Conservation (phyloP, 1,284 basidiomycete genomes). For the Sporisorium sorghi region DNA sequence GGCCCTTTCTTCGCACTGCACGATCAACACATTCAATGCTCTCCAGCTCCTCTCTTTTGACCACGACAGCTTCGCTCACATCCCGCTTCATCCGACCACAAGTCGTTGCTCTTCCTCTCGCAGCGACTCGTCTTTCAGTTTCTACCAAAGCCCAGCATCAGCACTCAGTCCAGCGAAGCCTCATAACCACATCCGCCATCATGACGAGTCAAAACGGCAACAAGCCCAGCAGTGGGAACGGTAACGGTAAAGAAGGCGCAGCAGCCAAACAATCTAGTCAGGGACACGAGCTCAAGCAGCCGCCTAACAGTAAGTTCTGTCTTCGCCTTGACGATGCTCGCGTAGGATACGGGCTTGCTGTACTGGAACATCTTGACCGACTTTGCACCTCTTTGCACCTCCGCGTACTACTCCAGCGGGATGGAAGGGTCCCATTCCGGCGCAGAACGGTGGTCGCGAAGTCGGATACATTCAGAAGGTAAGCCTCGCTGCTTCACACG, state of each 20-base stretch:
- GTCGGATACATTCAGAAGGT: slow-evolving; percentile 46
- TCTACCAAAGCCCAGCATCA: neutral
- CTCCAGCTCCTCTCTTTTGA: neutral
- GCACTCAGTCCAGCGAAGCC: too few species aligned
- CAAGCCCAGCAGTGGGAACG: neutral
- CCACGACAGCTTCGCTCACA: neutral
- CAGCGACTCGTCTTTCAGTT: neutral
- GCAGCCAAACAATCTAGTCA: slow-evolving; percentile 19
- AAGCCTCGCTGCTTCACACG: neutral
- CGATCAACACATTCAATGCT: neutral
- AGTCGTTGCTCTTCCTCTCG: neutral
- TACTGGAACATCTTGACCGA: neutral
- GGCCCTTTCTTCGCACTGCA: neutral
- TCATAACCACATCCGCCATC: neutral
- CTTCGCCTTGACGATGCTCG: neutral
- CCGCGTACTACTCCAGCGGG: slow-evolving; percentile 22
- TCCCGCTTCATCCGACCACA: neutral
- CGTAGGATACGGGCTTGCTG: neutral
- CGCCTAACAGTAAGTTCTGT: slow-evolving; percentile 28
- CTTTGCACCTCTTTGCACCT: neutral
- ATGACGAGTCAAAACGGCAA: slow-evolving; percentile 26
- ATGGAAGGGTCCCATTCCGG: slow-evolving; percentile 45
- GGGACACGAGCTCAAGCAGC: slow-evolving; percentile 24
- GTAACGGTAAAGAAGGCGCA: slow-evolving; percentile 1
- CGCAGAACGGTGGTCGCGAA: slow-evolving; percentile 36